Base-by-base conservation (phyloP, 202 grass and related monocot genomes). In the Brachypodium distachyon region DNA sequence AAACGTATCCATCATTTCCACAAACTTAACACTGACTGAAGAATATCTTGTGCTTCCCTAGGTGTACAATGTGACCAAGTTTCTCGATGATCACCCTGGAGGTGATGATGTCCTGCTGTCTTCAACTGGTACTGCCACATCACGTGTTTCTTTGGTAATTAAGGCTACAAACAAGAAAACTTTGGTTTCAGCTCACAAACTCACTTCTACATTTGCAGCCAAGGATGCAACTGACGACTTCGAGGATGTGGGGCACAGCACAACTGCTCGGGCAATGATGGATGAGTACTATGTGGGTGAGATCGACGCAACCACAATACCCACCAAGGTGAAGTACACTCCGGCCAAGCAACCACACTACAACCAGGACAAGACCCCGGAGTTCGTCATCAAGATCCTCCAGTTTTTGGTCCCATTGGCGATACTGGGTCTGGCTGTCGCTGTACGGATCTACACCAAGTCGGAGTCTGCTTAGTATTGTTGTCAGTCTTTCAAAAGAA, bases 371-470 rank as follows among this genome's bases (percentile, higher is more conserved):
- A 97, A 90, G 84, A 92, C 91, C 19, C 70, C 83, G 0, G 91
- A 94, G 41, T 90, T 97, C 52, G 46, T 97, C 67, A 88, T 97
- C 82, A 93, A 83, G 88, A 81, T 97, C 32, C 91, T 94, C 38
- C 94, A 92, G 86, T 93, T 97, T 77, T 80, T 97, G 66, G 86
- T 93, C 44, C 88, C 90, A 14, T 50, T 91, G n/a, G 90, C 84
- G 0, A 91, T 91, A 32, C 76, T 93, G 79, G 91, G 87, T 12
- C 75, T 89, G 66, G 91, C 86, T 4, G 81, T 91, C 8, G 86
- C 71, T 31, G 86, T 90, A 62, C 87, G 88, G 80, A 62, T 87
- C 72, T 94, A 97, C 78, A 92, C 90, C 81, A 94, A 94, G 72
- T 78, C 91, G 5, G 85, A 88, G 66, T 64, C 81, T 3, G 48